Conservation (phyloP, 2,329 filamentous ascomycete species). For the Parascedosporium putredinis region DNA sequence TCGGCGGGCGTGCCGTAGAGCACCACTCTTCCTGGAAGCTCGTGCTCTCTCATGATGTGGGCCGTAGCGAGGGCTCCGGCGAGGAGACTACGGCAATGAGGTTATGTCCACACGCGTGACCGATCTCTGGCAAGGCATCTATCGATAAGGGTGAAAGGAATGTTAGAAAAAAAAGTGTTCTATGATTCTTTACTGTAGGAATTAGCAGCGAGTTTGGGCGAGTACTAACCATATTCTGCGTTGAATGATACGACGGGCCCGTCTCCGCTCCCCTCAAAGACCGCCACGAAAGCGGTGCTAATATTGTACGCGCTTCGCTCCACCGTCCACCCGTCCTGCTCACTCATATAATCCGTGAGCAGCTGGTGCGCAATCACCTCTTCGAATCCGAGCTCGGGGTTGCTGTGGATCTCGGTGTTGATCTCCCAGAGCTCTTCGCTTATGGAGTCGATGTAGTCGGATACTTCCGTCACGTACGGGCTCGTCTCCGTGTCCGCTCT, state of each 20-base stretch:
- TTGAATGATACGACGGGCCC: constrained; percentile 32
- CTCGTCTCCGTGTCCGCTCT: no score
- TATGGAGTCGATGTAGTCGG: constrained; percentile 12
- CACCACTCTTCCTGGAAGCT: constrained; percentile 3
- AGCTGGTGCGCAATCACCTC: constrained; percentile 31
- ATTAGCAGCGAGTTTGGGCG: constrained; percentile 32
- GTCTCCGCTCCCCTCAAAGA: constrained; percentile 24
- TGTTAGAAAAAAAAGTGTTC: no score
- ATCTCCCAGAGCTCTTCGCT: constrained; percentile 22
- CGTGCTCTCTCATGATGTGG: background rate
- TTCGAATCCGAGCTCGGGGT: constrained; percentile 32
- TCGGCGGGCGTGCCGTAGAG: constrained; percentile 32
- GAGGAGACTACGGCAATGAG: constrained; percentile 37
- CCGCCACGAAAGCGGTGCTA: constrained; percentile 32
- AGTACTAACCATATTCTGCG: constrained; percentile 23
- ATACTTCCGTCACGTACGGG: no score
- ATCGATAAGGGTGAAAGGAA: constrained; percentile 36
- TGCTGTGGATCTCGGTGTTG: constrained; percentile 31
- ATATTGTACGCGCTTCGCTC: constrained; percentile 28
- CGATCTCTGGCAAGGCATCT: constrained; percentile 39
- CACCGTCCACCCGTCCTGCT: constrained; percentile 27
- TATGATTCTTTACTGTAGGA: no score
- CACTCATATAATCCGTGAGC: constrained; percentile 26
- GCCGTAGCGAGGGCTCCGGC: background rate
- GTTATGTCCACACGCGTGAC: constrained; percentile 46